These are phyloP conservation scores for Mycotypha africana DNA, from an alignment of 371 early-diverging fungal species.

Conservation along the genomic window DNA sequence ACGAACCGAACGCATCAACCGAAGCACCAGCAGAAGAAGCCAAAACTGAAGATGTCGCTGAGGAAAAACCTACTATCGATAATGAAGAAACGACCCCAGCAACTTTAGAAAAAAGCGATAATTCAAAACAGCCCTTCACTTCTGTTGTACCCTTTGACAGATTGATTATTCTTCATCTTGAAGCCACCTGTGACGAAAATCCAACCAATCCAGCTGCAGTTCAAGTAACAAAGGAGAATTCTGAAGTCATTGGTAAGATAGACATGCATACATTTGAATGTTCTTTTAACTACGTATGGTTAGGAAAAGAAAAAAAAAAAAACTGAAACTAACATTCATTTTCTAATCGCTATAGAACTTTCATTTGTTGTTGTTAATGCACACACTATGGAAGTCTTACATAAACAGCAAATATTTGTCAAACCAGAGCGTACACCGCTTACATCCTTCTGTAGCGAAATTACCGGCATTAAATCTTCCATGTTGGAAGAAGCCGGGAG, in stretches of 20 bases:
- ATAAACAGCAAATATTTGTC: slow-evolving; percentile 59
- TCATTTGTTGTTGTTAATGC: slow-evolving; percentile 37
- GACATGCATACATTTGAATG: background rate
- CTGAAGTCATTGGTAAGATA: slow-evolving; percentile 40
- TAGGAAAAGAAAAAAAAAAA: too few relatives aligned
- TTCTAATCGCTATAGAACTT: slow-evolving; percentile 23
- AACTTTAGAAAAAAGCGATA: too few relatives aligned
- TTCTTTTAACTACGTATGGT: too few relatives aligned
- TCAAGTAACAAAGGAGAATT: slow-evolving; percentile 56
- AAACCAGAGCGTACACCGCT: slow-evolving; percentile 63
- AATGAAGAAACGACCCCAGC: too few relatives aligned
- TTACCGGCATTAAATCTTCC: slow-evolving; percentile 62
- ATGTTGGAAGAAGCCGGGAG: slow-evolving; percentile 50
- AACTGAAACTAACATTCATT: too few relatives aligned
- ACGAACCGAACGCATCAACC: too few relatives aligned
- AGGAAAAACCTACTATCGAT: too few relatives aligned
- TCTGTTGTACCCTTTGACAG: slow-evolving; percentile 49
- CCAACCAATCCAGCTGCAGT: slow-evolving; percentile 53
- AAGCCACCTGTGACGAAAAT: slow-evolving; percentile 73
- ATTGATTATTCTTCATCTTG: slow-evolving; percentile 63
- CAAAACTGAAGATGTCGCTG: background rate
- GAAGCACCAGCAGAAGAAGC: too few relatives aligned
- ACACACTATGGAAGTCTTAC: slow-evolving; percentile 39
- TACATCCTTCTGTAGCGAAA: slow-evolving; percentile 58
- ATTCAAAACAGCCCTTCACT: background rate